Evolutionary conservation across 306 rosid genomes (phyloP).

Genomic region (Acacia crassicarpa): DNA sequence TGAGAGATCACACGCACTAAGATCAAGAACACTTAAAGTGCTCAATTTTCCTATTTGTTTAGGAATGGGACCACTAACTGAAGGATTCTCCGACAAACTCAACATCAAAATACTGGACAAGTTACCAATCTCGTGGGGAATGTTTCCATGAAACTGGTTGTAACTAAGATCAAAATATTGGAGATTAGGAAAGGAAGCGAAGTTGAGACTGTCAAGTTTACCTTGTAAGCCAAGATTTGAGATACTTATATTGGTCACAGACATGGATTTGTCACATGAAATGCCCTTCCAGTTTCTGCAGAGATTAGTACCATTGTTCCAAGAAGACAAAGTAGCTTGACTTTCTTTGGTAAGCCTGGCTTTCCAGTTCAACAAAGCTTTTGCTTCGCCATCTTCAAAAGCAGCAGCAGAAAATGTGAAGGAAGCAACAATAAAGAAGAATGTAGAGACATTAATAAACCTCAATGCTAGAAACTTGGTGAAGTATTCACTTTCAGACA

Average conservation of each 20-base stretch:
- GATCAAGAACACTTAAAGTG: neutral
- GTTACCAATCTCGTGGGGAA: neutral
- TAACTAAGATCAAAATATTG: neutral
- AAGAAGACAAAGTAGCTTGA: neutral
- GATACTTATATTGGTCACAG: neutral
- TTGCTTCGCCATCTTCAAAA: neutral
- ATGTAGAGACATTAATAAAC: neutral
- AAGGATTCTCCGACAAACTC: neutral
- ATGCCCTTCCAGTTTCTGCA: neutral
- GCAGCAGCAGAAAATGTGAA: neutral
- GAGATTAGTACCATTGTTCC: neutral
- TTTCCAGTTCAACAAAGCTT: conserved; percentile 29
- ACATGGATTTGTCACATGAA: neutral
- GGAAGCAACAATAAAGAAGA: neutral
- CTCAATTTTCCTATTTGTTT: conserved; percentile 16
- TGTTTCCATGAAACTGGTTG: neutral
- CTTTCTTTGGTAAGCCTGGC: conserved; percentile 12
- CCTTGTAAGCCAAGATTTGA: neutral
- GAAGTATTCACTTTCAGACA: neutral
- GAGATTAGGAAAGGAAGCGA: neutral
- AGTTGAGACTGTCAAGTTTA: neutral
- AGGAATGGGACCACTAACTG: neutral
- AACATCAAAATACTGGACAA: neutral
- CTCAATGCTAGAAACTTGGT: neutral
- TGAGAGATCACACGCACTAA: neutral